Conservation (phyloP, 176 grass and related monocot species). For the Musa schizocarpa region DNA sequence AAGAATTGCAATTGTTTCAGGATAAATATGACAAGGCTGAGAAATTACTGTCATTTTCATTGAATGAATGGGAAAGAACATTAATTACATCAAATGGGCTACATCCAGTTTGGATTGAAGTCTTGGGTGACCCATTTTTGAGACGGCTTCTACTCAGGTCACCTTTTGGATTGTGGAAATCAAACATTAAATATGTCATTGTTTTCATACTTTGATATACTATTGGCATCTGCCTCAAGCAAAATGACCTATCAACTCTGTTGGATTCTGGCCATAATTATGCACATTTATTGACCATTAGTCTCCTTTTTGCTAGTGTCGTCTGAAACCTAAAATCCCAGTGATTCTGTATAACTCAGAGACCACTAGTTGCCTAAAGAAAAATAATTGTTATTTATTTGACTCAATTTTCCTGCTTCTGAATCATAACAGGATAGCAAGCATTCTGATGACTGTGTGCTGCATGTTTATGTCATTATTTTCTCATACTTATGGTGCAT, state of each 20-base stretch:
- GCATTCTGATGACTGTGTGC: too few relatives aligned
- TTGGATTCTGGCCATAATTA: neutral
- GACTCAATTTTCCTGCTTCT: too few relatives aligned
- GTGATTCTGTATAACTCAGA: too few relatives aligned
- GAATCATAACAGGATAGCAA: too few relatives aligned
- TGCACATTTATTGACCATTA: neutral
- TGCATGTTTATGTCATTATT: too few relatives aligned
- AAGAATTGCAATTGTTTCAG: slow-evolving; percentile 25
- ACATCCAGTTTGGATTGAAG: slow-evolving; percentile 82
- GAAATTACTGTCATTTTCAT: slow-evolving; percentile 49
- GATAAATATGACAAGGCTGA: slow-evolving; percentile 67
- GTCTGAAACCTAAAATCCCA: too few relatives aligned
- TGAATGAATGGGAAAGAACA: slow-evolving; percentile 56
- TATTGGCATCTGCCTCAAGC: neutral
- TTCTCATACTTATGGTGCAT: too few relatives aligned
- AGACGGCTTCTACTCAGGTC: slow-evolving; percentile 82
- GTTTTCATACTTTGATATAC: neutral
- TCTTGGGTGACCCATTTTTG: slow-evolving; percentile 73
- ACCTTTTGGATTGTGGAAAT: neutral
- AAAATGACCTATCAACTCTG: neutral
- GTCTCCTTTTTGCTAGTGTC: too few relatives aligned
- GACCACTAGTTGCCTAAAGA: too few relatives aligned
- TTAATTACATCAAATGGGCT: slow-evolving; percentile 55
- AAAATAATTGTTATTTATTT: too few relatives aligned
- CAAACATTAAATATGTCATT: neutral